Conservation (phyloP, 805 yeast genomes). For the Metschnikowia picachoensis region DNA sequence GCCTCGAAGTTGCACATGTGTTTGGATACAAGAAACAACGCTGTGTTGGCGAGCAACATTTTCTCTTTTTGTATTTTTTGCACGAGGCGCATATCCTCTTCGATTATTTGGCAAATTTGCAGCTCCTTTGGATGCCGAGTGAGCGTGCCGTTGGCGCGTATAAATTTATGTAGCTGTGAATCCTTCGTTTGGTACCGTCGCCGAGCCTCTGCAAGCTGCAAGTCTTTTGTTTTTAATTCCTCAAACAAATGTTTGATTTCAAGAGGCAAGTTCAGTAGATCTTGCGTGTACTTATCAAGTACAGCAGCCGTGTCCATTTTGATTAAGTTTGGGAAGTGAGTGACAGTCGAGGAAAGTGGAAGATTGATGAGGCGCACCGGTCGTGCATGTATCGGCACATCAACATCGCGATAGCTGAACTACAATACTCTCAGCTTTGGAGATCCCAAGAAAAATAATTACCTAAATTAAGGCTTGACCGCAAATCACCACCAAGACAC, state of each 20-base stretch:
- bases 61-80: constrained; percentile 71
- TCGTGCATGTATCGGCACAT: constrained; percentile 6
- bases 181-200: constrained; percentile 69
- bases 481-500: background rate
- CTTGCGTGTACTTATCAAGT: constrained; percentile 47
- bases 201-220: constrained; percentile 59
- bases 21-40: constrained; percentile 69
- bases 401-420: background rate
- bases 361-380: background rate
- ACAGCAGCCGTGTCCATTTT: constrained; percentile 86
- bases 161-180: constrained; percentile 75
- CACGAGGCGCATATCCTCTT: constrained; percentile 60
- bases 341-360: background rate
- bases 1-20: constrained; percentile 71
- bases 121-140: constrained; percentile 80
- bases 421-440: too few species aligned
- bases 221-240: constrained; percentile 71
- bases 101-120: constrained; percentile 58
- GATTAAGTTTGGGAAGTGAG: background rate
- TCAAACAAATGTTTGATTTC: constrained; percentile 78
- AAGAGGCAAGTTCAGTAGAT: constrained; percentile 78
- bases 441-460: background rate
- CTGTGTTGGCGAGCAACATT: constrained; percentile 75
- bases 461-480: background rate
- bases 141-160: constrained; percentile 77